Conservation (phyloP, 805 yeast genomes). For the Tetrapisispora namnaoensis region DNA sequence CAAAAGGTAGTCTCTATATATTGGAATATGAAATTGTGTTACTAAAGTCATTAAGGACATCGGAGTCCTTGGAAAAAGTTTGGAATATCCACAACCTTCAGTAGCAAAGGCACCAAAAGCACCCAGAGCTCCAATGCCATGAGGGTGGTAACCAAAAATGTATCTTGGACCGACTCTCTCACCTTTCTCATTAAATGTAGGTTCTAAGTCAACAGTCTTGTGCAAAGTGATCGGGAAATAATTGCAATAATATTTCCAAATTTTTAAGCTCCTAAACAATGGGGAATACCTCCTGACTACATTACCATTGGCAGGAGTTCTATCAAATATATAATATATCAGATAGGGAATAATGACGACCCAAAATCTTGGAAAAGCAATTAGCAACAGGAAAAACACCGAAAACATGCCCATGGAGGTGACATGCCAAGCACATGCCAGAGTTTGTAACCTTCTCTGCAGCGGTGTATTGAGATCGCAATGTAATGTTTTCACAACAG, state of each 20-base stretch:
- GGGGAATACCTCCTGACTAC: constrained; percentile 47
- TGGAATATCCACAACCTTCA: constrained; percentile 63
- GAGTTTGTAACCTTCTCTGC: constrained; percentile 51
- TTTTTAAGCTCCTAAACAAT: constrained; percentile 42
- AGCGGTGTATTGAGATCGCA: constrained; percentile 45
- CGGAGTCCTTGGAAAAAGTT: constrained; percentile 74
- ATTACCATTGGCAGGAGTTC: constrained; percentile 67
- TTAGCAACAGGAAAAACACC: constrained; percentile 43
- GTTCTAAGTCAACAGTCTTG: constrained; percentile 59
- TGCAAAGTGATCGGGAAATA: constrained; percentile 75
- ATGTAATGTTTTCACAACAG: constrained; percentile 26
- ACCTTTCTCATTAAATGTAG: constrained; percentile 43
- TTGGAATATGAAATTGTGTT: constrained; percentile 75
- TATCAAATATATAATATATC: constrained; percentile 47
- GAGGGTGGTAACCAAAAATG: constrained; percentile 91
- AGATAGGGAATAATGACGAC: constrained; percentile 54
- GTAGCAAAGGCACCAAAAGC: constrained; percentile 78
- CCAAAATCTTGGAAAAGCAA: constrained; percentile 62
- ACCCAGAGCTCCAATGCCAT: constrained; percentile 90
- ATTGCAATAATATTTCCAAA: constrained; percentile 65
- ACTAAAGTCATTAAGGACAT: constrained; percentile 69
- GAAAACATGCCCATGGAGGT: constrained; percentile 48
- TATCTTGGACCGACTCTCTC: constrained; percentile 57
- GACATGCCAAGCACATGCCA: constrained; percentile 64
- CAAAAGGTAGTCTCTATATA: constrained; percentile 76